Conservation (phyloP, 2,329 filamentous ascomycete genomes). For the Fusarium sp. region DNA sequence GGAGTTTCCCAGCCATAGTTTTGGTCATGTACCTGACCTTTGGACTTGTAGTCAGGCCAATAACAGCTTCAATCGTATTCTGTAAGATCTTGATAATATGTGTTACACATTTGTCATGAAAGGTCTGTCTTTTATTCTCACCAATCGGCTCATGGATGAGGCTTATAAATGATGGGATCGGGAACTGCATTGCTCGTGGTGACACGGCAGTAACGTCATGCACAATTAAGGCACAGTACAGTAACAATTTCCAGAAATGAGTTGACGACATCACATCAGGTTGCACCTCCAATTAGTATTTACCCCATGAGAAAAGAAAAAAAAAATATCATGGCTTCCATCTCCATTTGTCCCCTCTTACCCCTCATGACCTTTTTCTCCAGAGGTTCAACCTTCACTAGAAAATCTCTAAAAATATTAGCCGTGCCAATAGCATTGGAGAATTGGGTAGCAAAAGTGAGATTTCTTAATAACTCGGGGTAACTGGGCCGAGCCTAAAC, state of each 20-base stretch:
- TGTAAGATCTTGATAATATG: neutral
- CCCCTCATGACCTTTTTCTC: slow-evolving; percentile 11
- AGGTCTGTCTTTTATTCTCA: neutral
- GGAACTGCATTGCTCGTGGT: neutral
- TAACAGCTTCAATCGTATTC: neutral
- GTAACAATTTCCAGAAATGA: neutral
- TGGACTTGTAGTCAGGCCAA: neutral
- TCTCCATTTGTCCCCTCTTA: neutral
- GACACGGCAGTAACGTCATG: neutral
- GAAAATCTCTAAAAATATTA: neutral
- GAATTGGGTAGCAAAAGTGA: neutral
- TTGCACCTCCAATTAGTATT: neutral
- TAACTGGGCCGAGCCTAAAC: neutral
- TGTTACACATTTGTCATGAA: neutral
- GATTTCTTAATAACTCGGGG: neutral
- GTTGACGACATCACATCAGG: slow-evolving; percentile 1
- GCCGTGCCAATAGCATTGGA: slow-evolving; percentile 23
- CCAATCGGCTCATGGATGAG: neutral
- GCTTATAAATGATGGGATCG: neutral
- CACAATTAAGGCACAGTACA: neutral
- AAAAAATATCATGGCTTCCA: slow-evolving; percentile 4
- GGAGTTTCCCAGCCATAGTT: neutral
- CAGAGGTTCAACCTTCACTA: neutral
- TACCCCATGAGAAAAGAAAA: neutral
- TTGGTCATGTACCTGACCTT: neutral